A percentile compares a stretch with the other conserved stretches of the same genome.
Evolutionary conservation across 2,329 filamentous ascomycete genomes (phyloP).

Genomic region (Xylariaceae sp.): DNA sequence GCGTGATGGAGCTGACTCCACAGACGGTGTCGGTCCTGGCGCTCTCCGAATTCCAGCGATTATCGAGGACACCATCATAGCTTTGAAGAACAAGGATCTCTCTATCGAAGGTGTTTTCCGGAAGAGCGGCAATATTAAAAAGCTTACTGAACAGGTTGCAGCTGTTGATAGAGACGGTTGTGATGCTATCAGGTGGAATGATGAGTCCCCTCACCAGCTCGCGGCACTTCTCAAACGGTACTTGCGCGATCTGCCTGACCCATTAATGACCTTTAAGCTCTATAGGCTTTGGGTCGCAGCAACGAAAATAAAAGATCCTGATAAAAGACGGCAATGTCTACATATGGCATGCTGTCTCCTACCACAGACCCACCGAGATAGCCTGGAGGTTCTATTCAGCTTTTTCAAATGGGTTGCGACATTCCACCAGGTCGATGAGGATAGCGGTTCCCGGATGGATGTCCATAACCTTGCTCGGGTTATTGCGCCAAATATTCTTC

Average conservation of each 20-base stretch:
- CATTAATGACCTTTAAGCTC: constrained; percentile 91
- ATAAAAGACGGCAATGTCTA: constrained; percentile 81
- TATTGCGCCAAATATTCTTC: constrained; percentile 94
- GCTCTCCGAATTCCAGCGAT: constrained; percentile 90
- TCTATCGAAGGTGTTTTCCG: constrained; percentile 98
- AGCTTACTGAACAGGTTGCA: constrained; percentile 83
- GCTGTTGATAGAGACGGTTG: constrained; percentile 85
- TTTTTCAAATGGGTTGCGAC: constrained; percentile 98
- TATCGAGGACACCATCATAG: constrained; percentile 90
- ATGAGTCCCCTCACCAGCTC: constrained; percentile 90
- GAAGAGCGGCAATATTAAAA: constrained; percentile 98
- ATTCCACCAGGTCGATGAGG: constrained; percentile 96
- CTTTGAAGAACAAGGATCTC: constrained; percentile 98
- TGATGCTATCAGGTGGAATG: constrained; percentile 82
- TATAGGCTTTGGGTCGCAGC: constrained; percentile 89
- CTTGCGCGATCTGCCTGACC: constrained; percentile 90
- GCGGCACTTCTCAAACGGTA: constrained; percentile 95
- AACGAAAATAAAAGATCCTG: constrained; percentile 83
- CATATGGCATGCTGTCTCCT: constrained; percentile 92
- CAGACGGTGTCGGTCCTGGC: constrained; percentile 91
- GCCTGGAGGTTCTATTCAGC: constrained; percentile 90
- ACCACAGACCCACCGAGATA: constrained; percentile 90
- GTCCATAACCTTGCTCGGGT: constrained; percentile 96
- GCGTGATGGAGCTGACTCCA: constrained; percentile 94
- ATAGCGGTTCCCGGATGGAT: constrained; percentile 98